Evolutionary conservation across 495 filamentous ascomycete species (phyloP).

Genomic region (Platismatia glauca): DNA sequence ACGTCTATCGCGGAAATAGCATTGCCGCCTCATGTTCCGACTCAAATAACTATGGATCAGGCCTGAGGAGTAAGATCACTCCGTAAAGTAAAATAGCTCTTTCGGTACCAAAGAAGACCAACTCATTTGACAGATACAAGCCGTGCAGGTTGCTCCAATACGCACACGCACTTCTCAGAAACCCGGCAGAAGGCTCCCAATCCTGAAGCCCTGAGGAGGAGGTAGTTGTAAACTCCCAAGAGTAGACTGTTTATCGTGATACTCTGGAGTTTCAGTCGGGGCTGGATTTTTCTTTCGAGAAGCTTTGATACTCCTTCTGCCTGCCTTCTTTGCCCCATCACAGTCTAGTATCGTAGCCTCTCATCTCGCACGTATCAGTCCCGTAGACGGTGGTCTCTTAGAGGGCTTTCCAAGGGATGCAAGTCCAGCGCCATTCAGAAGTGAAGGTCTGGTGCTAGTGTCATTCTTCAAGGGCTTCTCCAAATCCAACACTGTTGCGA

Average conservation of each 20-base stretch:
- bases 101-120: slow-evolving; percentile 24
- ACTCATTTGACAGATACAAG: slow-evolving; percentile 34
- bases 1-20: background rate
- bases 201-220: slow-evolving; percentile 71
- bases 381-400: background rate
- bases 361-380: background rate
- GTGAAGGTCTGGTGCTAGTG: slow-evolving; percentile 63
- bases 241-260: background rate
- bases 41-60: background rate
- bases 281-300: slow-evolving; percentile 35
- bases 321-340: slow-evolving; percentile 61
- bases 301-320: slow-evolving; percentile 45
- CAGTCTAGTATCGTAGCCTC: slow-evolving; percentile 36
- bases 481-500: slow-evolving; percentile 68
- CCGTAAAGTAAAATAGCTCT: background rate
- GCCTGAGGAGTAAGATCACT: background rate
- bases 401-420: slow-evolving; percentile 40
- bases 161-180: slow-evolving; percentile 38
- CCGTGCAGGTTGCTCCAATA: slow-evolving; percentile 55
- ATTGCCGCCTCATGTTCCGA: background rate
- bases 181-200: slow-evolving; percentile 62
- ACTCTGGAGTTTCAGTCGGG: background rate
- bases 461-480: slow-evolving; percentile 51
- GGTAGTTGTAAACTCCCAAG: slow-evolving; percentile 65
- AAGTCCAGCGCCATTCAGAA: slow-evolving; percentile 90